A percentile compares a stretch with the other conserved stretches of the same genome.
These are phyloP conservation scores for Alopecurus myosuroides DNA, from an alignment of 176 grass and related monocot species.

Conservation along the genomic window DNA sequence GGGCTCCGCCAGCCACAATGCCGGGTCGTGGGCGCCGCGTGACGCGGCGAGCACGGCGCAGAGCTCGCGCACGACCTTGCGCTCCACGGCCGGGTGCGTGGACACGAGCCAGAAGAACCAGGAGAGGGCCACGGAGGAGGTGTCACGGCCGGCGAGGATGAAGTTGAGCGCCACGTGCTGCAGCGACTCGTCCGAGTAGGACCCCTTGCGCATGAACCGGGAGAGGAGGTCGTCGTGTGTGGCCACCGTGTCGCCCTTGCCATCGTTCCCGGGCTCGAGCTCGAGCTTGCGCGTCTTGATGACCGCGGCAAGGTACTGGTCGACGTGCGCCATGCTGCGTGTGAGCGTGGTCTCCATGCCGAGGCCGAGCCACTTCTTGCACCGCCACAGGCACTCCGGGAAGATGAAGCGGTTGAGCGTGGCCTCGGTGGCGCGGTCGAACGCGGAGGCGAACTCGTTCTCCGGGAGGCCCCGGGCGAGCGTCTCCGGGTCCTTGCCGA, in stretches of 20 bases:
- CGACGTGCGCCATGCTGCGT: conserved; percentile 76
- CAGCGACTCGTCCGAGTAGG: conserved; percentile 79
- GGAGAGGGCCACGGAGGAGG: conserved; percentile 89
- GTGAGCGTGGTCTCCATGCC: conserved; percentile 85
- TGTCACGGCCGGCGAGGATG: conserved; percentile 96
- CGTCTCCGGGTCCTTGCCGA: conserved; percentile 91
- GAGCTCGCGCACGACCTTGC: conserved; percentile 63
- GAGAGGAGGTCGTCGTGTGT: conserved; percentile 82
- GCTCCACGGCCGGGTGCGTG: conserved; percentile 67
- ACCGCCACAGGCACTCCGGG: conserved; percentile 82
- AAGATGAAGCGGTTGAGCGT: conserved; percentile 86
- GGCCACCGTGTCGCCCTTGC: not conserved
- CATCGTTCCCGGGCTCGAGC: conserved; percentile 13
- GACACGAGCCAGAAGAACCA: conserved; percentile 99
- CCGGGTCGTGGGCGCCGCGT: conserved; percentile 44
- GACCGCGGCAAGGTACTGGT: conserved; percentile 78
- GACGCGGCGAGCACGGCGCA: conserved; percentile 50
- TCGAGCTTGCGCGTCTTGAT: conserved; percentile 86
- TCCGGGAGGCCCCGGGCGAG: conserved; percentile 69
- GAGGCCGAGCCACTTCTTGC: conserved; percentile 82
- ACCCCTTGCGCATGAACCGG: conserved; percentile 88
- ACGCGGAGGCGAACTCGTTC: conserved; percentile 79
- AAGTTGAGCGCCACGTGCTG: conserved; percentile 97
- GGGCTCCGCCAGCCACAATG: conserved; percentile 50
- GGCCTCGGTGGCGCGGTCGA: conserved; percentile 91